phyloP scores from a whole-genome alignment of 768 basidiomycete genomes.

The Auricularia heimuer region DNA sequence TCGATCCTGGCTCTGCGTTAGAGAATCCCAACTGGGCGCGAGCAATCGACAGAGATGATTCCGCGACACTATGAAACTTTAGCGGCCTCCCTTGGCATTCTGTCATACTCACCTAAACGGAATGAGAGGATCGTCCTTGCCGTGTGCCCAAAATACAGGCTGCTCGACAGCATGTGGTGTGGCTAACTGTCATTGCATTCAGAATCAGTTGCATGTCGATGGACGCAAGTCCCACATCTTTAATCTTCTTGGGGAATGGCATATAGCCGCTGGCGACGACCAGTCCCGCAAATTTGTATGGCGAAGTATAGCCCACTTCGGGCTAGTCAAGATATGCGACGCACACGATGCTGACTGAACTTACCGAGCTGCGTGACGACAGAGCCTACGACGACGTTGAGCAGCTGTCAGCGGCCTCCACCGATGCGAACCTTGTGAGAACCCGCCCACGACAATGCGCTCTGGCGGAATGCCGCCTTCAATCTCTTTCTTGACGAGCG shows the following conservation, averaged over 20 bases:
- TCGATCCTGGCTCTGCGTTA: conserved; percentile 12
- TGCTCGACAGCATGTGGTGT: conserved; percentile 51
- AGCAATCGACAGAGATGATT: conserved; percentile 10
- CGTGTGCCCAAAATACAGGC: conserved; percentile 85
- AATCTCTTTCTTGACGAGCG: conserved; percentile 66
- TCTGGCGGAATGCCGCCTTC: conserved; percentile 55
- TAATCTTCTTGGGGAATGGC: conserved; percentile 54
- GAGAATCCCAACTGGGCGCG: conserved; percentile 6
- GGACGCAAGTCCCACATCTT: conserved; percentile 21
- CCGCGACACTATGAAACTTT: neutral
- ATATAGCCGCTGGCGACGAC: conserved; percentile 73
- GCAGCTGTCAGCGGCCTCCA: neutral
- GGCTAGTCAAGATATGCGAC: conserved; percentile 2
- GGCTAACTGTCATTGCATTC: neutral
- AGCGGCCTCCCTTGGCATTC: neutral
- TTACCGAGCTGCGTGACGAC: neutral
- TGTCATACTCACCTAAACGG: conserved; percentile 30
- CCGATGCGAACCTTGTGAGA: conserved; percentile 59
- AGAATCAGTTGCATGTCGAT: neutral
- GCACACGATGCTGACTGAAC: neutral
- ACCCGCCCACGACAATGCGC: conserved; percentile 79
- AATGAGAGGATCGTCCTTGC: conserved; percentile 66
- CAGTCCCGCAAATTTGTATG: conserved; percentile 54
- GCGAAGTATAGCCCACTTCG: neutral
- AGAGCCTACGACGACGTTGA: neutral